Evolutionary conservation across 148 eudicot species (phyloP).

Genomic region (Mesembryanthemum crystallinum): DNA sequence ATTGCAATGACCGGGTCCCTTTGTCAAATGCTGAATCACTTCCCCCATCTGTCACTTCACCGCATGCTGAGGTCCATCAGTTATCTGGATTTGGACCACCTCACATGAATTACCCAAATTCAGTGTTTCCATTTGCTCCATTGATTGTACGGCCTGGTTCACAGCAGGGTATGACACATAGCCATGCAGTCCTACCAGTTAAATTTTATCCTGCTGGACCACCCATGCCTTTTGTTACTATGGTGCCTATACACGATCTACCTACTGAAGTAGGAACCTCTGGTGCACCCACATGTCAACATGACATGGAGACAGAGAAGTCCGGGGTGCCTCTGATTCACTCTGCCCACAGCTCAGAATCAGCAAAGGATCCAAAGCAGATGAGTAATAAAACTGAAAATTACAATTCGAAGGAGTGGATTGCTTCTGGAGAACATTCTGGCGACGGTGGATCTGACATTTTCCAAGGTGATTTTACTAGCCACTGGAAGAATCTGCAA

Average conservation of each 20-base stretch:
- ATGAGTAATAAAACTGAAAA: slow-evolving; percentile 11
- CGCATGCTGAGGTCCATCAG: slow-evolving; percentile 23
- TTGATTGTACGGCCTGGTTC: slow-evolving; percentile 32
- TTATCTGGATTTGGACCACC: slow-evolving; percentile 29
- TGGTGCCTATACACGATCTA: slow-evolving; percentile 39
- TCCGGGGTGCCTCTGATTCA: slow-evolving; percentile 11
- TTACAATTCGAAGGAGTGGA: slow-evolving; percentile 21
- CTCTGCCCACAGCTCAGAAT: slow-evolving; percentile 26
- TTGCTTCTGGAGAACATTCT: slow-evolving; percentile 25
- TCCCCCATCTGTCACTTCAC: slow-evolving; percentile 22
- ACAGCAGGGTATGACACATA: slow-evolving; percentile 33
- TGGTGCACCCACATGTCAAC: slow-evolving; percentile 4
- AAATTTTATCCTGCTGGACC: slow-evolving; percentile 49
- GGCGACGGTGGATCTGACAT: slow-evolving; percentile 42
- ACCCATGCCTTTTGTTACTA: slow-evolving; percentile 42
- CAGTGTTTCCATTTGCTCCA: slow-evolving; percentile 34
- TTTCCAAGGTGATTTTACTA: slow-evolving; percentile 47
- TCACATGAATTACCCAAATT: slow-evolving; percentile 29
- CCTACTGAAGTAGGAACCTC: slow-evolving; percentile 32
- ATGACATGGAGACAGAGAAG: slow-evolving; percentile 12
- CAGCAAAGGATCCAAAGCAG: slow-evolving; percentile 26
- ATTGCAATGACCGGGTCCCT: slow-evolving; percentile 31
- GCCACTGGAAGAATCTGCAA: slow-evolving; percentile 57
- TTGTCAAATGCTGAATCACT: slow-evolving; percentile 26
- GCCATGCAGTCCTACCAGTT: slow-evolving; percentile 35